Evolutionary conservation across 2,329 filamentous ascomycete genomes (phyloP).

Genomic region (Trichocomaceae sp.): DNA sequence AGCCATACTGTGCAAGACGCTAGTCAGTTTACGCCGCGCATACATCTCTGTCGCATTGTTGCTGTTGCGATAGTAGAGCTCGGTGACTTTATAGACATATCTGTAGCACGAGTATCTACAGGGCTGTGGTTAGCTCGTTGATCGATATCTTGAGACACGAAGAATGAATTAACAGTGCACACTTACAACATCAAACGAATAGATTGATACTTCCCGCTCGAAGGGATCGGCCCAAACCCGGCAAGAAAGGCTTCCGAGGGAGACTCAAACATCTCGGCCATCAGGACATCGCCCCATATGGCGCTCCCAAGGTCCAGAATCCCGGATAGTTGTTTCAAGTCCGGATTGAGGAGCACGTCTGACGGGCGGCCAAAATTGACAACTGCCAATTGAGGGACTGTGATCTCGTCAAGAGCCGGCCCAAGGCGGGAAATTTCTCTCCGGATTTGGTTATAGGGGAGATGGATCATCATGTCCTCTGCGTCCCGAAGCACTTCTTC

Average conservation of each 20-base stretch:
- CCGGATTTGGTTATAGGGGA: constrained; percentile 52
- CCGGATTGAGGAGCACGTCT: constrained; percentile 48
- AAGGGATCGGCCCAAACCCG: constrained; percentile 27
- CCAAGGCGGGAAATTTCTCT: constrained; percentile 42
- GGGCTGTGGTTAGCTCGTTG: neutral
- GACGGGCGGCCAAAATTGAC: constrained; percentile 43
- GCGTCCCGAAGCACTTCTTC: constrained; percentile 51
- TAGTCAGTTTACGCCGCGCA: constrained; percentile 31
- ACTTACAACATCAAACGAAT: constrained; percentile 33
- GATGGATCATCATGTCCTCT: constrained; percentile 52
- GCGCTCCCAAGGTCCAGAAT: constrained; percentile 49
- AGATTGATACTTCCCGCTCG: constrained; percentile 20
- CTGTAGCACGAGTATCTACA: constrained; percentile 36
- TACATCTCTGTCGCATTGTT: constrained; percentile 31
- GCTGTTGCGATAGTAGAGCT: constrained; percentile 35
- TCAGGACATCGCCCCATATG: constrained; percentile 51
- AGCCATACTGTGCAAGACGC: constrained; percentile 25
- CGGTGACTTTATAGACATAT: constrained; percentile 29
- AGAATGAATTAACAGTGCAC: neutral
- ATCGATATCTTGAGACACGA: neutral
- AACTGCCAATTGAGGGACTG: constrained; percentile 46
- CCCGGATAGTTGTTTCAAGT: constrained; percentile 43
- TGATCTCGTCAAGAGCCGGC: constrained; percentile 45
- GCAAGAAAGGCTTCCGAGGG: constrained; percentile 31
- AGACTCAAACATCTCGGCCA: constrained; percentile 45